Evolutionary conservation across 192 early-diverging fungal genomes (phyloP).

Genomic region (Funneliformis geosporum): DNA sequence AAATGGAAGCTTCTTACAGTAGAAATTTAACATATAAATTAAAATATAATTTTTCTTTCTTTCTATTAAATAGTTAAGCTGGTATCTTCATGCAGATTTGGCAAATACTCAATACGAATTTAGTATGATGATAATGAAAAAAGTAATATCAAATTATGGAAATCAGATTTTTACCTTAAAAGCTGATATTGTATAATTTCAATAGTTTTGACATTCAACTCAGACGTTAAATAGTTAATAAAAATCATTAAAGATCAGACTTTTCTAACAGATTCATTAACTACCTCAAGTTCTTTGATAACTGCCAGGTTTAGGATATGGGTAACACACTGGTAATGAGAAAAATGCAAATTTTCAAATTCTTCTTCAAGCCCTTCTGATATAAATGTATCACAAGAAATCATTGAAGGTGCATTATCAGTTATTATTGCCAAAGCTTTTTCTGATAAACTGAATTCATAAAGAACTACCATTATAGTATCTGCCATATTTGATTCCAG

Average conservation of each 20-base stretch:
- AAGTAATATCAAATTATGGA: no score
- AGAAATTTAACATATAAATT: no score
- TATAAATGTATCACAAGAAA: not conserved
- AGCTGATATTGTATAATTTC: no score
- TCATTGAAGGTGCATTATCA: not conserved
- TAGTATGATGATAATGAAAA: no score
- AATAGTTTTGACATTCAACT: no score
- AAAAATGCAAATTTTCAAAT: constrained; percentile 1
- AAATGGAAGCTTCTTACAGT: no score
- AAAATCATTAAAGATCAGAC: not conserved
- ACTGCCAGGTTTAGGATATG: constrained; percentile 17
- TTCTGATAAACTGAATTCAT: not conserved
- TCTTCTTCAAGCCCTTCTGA: not conserved
- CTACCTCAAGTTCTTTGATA: not conserved
- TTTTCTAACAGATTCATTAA: not conserved
- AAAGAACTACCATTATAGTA: not conserved
- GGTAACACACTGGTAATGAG: not conserved
- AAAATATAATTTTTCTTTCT: no score
- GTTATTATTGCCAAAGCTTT: no score
- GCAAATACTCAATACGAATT: no score
- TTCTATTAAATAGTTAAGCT: no score
- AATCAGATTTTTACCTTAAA: no score
- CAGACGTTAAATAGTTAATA: not conserved
- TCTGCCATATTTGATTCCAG: not conserved
- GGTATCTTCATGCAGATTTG: no score